Evolutionary conservation across 2,329 filamentous ascomycete genomes (phyloP).

Genomic region (Pseudopithomyces maydicus): DNA sequence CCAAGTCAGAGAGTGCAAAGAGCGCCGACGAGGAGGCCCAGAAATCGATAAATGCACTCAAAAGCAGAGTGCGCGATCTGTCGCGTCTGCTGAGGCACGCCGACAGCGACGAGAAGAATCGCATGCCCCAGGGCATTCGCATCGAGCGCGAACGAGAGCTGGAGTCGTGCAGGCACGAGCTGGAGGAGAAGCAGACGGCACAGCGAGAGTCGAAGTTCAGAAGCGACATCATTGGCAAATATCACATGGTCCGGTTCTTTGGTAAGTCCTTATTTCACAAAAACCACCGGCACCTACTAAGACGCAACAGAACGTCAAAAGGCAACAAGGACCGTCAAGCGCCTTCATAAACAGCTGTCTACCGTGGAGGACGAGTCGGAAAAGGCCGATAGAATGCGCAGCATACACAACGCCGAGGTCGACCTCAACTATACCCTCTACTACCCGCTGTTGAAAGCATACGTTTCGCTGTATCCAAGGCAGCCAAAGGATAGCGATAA

Average conservation of each 20-base stretch:
- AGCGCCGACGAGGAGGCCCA: neutral
- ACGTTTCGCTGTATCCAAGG: slow-evolving; percentile 63
- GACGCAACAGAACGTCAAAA: slow-evolving; percentile 68
- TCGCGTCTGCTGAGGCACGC: slow-evolving; percentile 67
- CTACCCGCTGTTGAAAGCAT: slow-evolving; percentile 72
- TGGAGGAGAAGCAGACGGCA: slow-evolving; percentile 50
- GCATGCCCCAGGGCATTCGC: slow-evolving; percentile 69
- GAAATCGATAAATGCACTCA: slow-evolving; percentile 62
- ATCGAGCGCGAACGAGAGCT: slow-evolving; percentile 75
- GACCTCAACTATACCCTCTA: slow-evolving; percentile 77
- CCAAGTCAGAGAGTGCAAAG: neutral
- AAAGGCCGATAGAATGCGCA: slow-evolving; percentile 57
- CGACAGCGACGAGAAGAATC: slow-evolving; percentile 50
- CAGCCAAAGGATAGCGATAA: slow-evolving; percentile 19
- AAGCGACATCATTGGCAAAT: slow-evolving; percentile 75
- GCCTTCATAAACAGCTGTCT: slow-evolving; percentile 63
- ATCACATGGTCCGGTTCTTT: slow-evolving; percentile 85
- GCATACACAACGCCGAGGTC: slow-evolving; percentile 72
- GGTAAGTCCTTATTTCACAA: slow-evolving; percentile 55
- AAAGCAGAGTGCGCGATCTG: slow-evolving; percentile 73
- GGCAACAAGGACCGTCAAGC: slow-evolving; percentile 69
- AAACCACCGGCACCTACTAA: slow-evolving; percentile 15
- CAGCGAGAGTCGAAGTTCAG: slow-evolving; percentile 65
- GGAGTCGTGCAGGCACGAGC: slow-evolving; percentile 67
- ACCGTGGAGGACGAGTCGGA: slow-evolving; percentile 57